Percentiles rank a stretch among this genome's conserved stretches.
These are phyloP conservation scores for Zizania latifolia DNA, from an alignment of 176 grass and related monocot species.

Conservation along the genomic window DNA sequence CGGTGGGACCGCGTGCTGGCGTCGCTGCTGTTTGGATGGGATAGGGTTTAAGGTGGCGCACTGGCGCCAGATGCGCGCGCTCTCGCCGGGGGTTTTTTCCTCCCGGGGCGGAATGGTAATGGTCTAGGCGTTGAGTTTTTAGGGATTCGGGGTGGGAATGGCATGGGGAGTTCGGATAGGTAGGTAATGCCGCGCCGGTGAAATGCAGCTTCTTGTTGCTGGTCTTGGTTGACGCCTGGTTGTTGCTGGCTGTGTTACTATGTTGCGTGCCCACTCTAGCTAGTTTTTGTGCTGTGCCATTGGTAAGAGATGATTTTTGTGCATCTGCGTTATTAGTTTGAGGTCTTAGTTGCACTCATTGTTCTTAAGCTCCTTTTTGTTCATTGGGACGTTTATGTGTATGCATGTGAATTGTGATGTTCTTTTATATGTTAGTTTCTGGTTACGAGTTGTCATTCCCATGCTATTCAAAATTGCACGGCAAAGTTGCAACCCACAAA, in stretches of 20 bases:
- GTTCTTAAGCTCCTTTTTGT: background rate
- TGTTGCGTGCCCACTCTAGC: background rate
- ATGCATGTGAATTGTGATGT: background rate
- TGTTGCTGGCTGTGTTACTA: background rate
- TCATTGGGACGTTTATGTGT: background rate
- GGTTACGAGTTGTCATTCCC: background rate
- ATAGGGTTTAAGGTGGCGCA: conserved; percentile 29
- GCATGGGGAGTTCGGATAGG: background rate
- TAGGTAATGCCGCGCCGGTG: background rate
- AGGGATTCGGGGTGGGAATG: background rate
- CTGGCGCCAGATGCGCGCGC: background rate
- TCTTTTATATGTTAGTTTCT: background rate
- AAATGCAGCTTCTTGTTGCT: conserved; percentile 6
- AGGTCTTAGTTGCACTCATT: background rate
- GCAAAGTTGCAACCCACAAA: background rate
- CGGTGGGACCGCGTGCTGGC: background rate
- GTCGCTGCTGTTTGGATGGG: background rate
- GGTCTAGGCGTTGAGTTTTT: background rate
- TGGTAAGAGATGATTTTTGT: too few relatives aligned
- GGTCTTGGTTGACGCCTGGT: background rate
- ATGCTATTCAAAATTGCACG: background rate
- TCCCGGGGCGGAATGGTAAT: background rate
- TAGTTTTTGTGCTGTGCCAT: background rate
- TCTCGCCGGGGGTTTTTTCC: background rate
- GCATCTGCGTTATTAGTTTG: background rate